These are phyloP conservation scores for Coleophoma cylindrospora DNA, from an alignment of 2,329 filamentous ascomycete species.

Conservation along the genomic window DNA sequence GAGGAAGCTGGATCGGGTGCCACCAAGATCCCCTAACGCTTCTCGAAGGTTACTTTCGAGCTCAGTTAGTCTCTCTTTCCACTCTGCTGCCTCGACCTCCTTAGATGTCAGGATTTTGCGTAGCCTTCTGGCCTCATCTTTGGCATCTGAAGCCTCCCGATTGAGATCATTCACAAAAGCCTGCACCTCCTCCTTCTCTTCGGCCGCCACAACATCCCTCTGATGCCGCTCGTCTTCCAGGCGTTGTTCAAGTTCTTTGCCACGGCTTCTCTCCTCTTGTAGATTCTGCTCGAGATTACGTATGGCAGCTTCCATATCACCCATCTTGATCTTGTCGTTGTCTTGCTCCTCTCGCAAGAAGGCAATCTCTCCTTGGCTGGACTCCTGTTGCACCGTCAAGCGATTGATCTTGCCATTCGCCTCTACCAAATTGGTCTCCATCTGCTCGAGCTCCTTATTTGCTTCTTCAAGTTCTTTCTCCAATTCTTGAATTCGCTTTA, in stretches of 20 bases:
- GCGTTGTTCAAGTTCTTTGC: slow-evolving; percentile 67
- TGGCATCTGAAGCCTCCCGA: slow-evolving; percentile 70
- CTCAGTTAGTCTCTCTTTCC: slow-evolving; percentile 86
- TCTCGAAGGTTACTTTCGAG: slow-evolving; percentile 85
- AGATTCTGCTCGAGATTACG: slow-evolving; percentile 73
- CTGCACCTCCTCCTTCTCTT: slow-evolving; percentile 93
- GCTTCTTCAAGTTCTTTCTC: slow-evolving; percentile 79
- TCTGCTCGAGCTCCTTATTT: slow-evolving; percentile 78
- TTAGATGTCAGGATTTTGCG: slow-evolving; percentile 78
- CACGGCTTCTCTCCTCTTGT: slow-evolving; percentile 79
- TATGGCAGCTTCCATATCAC: slow-evolving; percentile 80
- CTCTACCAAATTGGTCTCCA: slow-evolving; percentile 81
- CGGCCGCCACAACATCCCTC: slow-evolving; percentile 77
- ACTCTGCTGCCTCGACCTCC: slow-evolving; percentile 84
- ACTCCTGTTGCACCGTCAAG: slow-evolving; percentile 87
- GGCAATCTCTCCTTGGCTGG: slow-evolving; percentile 84
- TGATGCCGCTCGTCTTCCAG: slow-evolving; percentile 78
- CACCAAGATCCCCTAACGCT: slow-evolving; percentile 81
- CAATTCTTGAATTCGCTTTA: slow-evolving; percentile 73
- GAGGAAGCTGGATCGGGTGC: slow-evolving; percentile 79
- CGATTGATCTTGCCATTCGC: slow-evolving; percentile 83
- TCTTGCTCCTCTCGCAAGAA: slow-evolving; percentile 97
- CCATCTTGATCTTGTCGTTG: slow-evolving; percentile 94
- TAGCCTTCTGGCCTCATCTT: slow-evolving; percentile 79
- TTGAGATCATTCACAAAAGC: slow-evolving; percentile 92